Evolutionary conservation across 2,329 filamentous ascomycete species (phyloP).

Genomic region (Geoglossum cookeanum): DNA sequence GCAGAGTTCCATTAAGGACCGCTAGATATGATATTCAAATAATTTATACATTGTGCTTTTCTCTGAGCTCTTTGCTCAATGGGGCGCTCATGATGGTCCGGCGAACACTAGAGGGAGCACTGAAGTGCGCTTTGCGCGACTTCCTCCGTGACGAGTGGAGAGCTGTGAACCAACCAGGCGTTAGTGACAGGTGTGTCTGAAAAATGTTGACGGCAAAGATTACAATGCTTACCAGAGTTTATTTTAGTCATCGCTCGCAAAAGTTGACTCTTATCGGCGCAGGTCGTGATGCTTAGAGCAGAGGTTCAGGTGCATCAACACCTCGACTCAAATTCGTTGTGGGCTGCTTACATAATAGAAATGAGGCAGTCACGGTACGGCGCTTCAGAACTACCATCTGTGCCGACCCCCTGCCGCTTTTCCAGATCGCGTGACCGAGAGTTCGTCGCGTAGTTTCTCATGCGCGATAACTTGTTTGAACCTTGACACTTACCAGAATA

Average conservation of each 20-base stretch:
- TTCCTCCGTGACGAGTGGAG: slow-evolving; percentile 81
- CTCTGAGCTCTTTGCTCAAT: slow-evolving; percentile 88
- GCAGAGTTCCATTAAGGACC: background rate
- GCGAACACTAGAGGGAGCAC: slow-evolving; percentile 81
- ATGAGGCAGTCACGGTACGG: background rate
- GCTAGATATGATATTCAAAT: background rate
- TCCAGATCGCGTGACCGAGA: background rate
- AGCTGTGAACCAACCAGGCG: slow-evolving; percentile 21
- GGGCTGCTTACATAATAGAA: background rate
- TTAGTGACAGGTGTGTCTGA: background rate
- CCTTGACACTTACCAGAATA: no score
- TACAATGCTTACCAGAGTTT: slow-evolving; percentile 33
- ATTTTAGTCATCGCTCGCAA: slow-evolving; percentile 57
- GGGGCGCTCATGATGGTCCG: slow-evolving; percentile 94
- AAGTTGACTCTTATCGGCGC: background rate
- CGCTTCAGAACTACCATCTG: background rate
- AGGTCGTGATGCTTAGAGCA: background rate
- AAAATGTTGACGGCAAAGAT: background rate
- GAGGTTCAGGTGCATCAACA: background rate
- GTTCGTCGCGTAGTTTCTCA: background rate
- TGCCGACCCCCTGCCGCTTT: background rate
- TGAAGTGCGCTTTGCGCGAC: slow-evolving; percentile 97
- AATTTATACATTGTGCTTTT: slow-evolving; percentile 84
- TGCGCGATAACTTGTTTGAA: no score
- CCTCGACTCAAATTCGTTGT: background rate